Conservation (phyloP, 2,329 filamentous ascomycete species). For the Drechslera avenae region DNA sequence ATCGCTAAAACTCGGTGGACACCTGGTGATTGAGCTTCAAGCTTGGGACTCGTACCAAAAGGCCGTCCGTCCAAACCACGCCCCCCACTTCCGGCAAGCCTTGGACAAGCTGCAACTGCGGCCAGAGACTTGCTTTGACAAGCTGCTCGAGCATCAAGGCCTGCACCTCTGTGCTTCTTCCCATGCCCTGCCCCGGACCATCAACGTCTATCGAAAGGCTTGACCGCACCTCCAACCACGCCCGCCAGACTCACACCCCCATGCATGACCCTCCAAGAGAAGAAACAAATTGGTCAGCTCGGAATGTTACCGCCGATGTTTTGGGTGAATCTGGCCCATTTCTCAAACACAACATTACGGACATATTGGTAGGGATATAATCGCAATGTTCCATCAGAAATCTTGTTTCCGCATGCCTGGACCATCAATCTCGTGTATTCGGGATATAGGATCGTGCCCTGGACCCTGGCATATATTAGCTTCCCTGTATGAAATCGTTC, state of each 20-base stretch:
- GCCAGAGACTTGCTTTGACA: slow-evolving; percentile 44
- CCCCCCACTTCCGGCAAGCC: slow-evolving; percentile 40
- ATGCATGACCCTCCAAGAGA: not conserved
- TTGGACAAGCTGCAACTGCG: slow-evolving; percentile 34
- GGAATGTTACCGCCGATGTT: not conserved
- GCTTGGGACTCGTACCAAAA: slow-evolving; percentile 46
- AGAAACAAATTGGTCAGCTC: not conserved
- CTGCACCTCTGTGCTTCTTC: slow-evolving; percentile 37
- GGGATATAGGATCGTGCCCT: slow-evolving; percentile 9
- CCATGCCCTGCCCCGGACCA: slow-evolving; percentile 38
- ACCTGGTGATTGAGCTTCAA: slow-evolving; percentile 45
- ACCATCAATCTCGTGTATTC: slow-evolving; percentile 16
- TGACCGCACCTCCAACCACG: slow-evolving; percentile 14
- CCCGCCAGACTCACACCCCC: not conserved
- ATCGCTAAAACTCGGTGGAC: slow-evolving; percentile 36
- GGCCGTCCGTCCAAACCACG: slow-evolving; percentile 39
- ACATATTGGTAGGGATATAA: slow-evolving; percentile 11
- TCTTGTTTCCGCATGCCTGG: slow-evolving; percentile 11
- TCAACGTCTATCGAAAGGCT: slow-evolving; percentile 43
- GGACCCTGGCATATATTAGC: slow-evolving; percentile 1
- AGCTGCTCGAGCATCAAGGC: slow-evolving; percentile 34
- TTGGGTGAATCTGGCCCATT: not conserved
- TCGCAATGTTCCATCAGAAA: not conserved
- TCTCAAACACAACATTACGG: not conserved
- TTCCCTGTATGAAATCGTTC: not conserved